phyloP scores from a whole-genome alignment of 2,329 filamentous ascomycete genomes.

The Trichoderma sp. region DNA sequence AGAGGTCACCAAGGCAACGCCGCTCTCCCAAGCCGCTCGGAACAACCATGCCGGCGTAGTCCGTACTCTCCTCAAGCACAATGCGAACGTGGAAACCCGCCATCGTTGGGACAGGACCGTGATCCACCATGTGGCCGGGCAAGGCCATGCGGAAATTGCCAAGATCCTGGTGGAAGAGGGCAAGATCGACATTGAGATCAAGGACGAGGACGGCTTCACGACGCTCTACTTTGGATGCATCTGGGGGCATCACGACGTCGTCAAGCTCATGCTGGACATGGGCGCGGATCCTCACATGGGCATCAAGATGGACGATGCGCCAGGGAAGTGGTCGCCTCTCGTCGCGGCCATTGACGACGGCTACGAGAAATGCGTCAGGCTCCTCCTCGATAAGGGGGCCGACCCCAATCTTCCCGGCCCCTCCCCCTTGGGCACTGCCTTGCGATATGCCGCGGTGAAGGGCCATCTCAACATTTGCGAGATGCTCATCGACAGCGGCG shows the following conservation, averaged over 20 bases:
- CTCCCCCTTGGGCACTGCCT: constrained; percentile 2
- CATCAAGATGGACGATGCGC: constrained; percentile 14
- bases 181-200: constrained; percentile 22
- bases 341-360: constrained; percentile 25
- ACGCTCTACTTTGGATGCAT: constrained; percentile 27
- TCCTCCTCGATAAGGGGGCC: constrained; percentile 28
- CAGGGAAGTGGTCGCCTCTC: constrained; percentile 27
- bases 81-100: constrained; percentile 12
- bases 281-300: constrained; percentile 29
- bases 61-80: constrained; percentile 23
- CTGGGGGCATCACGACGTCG: constrained; percentile 27
- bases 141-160: constrained; percentile 24
- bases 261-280: constrained; percentile 12
- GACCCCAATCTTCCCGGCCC: constrained; percentile 23
- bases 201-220: constrained; percentile 21
- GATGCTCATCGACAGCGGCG: constrained; percentile 30
- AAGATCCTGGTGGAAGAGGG: constrained; percentile 28
- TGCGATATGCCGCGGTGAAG: constrained; percentile 26
- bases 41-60: constrained; percentile 24
- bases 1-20: constrained; percentile 10
- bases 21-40: constrained; percentile 26
- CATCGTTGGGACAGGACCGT: constrained; percentile 2
- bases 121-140: constrained; percentile 25
- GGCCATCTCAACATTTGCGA: constrained; percentile 24
- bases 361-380: constrained; percentile 27